These are phyloP conservation scores for Recurvomyces mirabilis DNA, from an alignment of 495 filamentous ascomycete species.

Conservation along the genomic window DNA sequence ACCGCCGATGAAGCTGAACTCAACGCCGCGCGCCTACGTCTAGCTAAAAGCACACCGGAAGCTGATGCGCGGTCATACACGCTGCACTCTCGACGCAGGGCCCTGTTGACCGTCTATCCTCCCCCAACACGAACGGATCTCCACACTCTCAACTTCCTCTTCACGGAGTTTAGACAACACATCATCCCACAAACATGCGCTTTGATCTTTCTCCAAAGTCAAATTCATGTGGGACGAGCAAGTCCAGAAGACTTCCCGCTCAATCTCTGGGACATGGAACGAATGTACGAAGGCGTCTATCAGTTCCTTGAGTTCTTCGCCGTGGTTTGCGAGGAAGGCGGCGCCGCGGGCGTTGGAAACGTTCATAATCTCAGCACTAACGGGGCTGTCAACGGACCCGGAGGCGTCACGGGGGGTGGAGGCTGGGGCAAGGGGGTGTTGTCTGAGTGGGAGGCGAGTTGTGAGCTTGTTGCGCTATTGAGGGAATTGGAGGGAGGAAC, in stretches of 20 bases:
- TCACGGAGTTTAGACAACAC: conserved; percentile 79
- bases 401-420: not conserved
- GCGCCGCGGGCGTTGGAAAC: not conserved
- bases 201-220: conserved; percentile 85
- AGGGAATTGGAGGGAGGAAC: conserved; percentile 79
- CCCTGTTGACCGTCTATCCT: not conserved
- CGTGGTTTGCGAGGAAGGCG: conserved; percentile 63
- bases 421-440: conserved; percentile 44
- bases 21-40: not conserved
- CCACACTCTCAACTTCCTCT: conserved; percentile 73
- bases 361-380: not conserved
- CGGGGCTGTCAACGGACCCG: not conserved
- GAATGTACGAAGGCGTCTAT: conserved; percentile 76
- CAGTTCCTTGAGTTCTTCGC: conserved; percentile 90
- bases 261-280: conserved; percentile 94
- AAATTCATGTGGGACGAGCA: conserved; percentile 59
- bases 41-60: not conserved
- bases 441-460: conserved; percentile 76
- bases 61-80: not conserved
- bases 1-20: not conserved
- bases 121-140: conserved; percentile 41
- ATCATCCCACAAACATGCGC: conserved; percentile 87
- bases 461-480: conserved; percentile 72
- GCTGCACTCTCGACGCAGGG: not conserved
- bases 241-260: conserved; percentile 76